Evolutionary conservation across 2,329 filamentous ascomycete species (phyloP).

Genomic region (Fusarium secorum): DNA sequence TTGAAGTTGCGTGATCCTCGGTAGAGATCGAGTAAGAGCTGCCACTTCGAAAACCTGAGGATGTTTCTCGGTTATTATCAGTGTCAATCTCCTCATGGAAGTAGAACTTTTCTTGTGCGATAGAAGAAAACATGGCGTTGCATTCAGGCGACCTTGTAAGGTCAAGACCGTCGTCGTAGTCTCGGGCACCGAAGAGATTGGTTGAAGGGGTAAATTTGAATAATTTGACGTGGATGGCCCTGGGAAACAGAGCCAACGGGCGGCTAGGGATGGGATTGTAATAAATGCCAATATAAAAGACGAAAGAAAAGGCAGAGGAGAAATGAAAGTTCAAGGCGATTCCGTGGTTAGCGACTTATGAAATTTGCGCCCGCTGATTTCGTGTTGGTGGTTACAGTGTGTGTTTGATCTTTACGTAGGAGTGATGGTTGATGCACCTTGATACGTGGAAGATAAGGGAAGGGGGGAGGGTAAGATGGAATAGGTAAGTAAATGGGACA

Average conservation of each 20-base stretch:
- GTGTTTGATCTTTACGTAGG: neutral
- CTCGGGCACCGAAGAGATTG: neutral
- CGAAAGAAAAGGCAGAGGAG: neutral
- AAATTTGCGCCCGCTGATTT: neutral
- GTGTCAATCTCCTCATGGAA: constrained; percentile 37
- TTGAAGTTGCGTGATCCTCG: constrained; percentile 59
- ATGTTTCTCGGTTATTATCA: constrained; percentile 56
- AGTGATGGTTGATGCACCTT: neutral
- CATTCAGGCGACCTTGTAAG: constrained; percentile 56
- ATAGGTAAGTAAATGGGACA: neutral
- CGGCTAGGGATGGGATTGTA: neutral
- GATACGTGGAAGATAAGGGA: neutral
- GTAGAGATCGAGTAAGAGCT: constrained; percentile 61
- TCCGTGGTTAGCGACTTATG: neutral
- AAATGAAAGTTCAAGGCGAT: neutral
- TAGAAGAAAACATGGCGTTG: constrained; percentile 54
- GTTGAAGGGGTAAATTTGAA: neutral
- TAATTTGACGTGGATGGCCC: neutral
- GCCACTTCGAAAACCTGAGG: constrained; percentile 57
- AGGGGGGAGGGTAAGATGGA: neutral
- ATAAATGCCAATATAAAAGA: neutral
- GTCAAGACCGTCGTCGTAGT: constrained; percentile 39
- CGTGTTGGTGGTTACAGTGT: neutral
- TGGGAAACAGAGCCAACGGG: neutral
- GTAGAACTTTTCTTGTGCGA: constrained; percentile 56